Base-by-base conservation (phyloP, 2,329 filamentous ascomycete genomes). In the Penicillium expansum region DNA sequence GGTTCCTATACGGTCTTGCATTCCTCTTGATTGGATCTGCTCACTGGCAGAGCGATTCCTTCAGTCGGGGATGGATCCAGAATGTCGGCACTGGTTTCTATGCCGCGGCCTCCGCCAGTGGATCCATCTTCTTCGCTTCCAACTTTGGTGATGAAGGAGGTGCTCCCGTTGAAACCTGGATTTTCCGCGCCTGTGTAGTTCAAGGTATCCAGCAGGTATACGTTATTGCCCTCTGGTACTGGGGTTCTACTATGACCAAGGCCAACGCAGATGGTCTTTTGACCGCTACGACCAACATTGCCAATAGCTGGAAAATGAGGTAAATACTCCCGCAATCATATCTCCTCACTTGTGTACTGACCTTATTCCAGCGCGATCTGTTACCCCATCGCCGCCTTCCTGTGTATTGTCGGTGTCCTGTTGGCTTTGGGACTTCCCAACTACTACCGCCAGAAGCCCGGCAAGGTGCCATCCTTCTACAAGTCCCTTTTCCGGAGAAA, bases 201-300 rank as follows among this genome's bases (percentile, higher is more conserved):
- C 84, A 87, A 69, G 86, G 86, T 43, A 83, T 84, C 13, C 86
- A 88, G 65, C 85, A 88, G 67, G 76, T 86, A 57, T 89, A 88
- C 67, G 79, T 86, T 52, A 81, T 85, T 38, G 82, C 78, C 2
- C 77, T 89, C 10, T 89, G 85, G 85, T 87, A 83, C 68, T 88
- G 86, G 86, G 86, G 86, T 38, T 79, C 79, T 5, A 77, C 80
- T 51, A 74, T 86, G 43, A 79, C 79, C 35, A 74, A 74, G 53
- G 68, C 75, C 3, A 77, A 76, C 13, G 65, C 74, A 9, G 71
- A 71, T 20, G 80, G 79, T 30, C 67, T 77, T 35, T 69, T 76
- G 20, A 67, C 67, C 50, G 58, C 69, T 18, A 67, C 73, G 53
- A 63, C 70, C 7, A 43, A 51, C 41, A 70, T 78, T 38, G 73